Base-by-base conservation (phyloP, 805 yeast species). In the Saturnispora halmiae region DNA sequence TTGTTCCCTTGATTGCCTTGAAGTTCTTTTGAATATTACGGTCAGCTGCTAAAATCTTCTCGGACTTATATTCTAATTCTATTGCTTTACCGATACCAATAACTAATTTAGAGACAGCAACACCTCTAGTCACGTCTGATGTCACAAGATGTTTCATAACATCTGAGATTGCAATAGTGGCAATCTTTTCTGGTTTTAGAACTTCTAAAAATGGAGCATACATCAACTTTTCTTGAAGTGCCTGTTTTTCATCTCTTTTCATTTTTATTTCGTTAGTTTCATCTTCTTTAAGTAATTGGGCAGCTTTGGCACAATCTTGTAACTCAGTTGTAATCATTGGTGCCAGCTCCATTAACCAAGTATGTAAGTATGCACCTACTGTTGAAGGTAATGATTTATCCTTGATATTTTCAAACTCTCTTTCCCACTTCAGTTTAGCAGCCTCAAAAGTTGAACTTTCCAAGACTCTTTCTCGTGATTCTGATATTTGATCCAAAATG, bases 401-500 rank as follows among this genome's bases (percentile, higher is more conserved):
- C 42, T 56, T 59, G 20, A 57, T 40, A 25, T 47, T 52, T 51
- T 85, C 94, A 50, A 74, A 81, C 47, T 79, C 88, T 50, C 78
- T 79, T 56, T 76, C 79, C 98, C 98, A 90, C 58, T 83, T 81
- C 52, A 80, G 85, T 47, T 74, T 76, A 1, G 97, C 94, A 1
- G 90, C 88, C 47, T 82, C 88, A 1, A 83, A 67, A 3, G 95
- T 90, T 44, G 82, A 72, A 15, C 75, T 65, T 60, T 92, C 98
- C 25, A 92, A 57, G 24, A 72, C 72, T 34, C 73, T 65, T 58
- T 92, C 96, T 56, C 98, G 75, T 20, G 74, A 75, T 42, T 73
- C 74, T 50, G 92, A 88, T 49, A 81, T 74, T 2, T 67, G 59
- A 47, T 86, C 88, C 36, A 92, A 60, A 0, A 78, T 72, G 15